Evolutionary conservation across 192 early-diverging fungal genomes (phyloP), one percentile per base, ranked within the genome.

Genomic region (Coemansia sp.): DNA sequence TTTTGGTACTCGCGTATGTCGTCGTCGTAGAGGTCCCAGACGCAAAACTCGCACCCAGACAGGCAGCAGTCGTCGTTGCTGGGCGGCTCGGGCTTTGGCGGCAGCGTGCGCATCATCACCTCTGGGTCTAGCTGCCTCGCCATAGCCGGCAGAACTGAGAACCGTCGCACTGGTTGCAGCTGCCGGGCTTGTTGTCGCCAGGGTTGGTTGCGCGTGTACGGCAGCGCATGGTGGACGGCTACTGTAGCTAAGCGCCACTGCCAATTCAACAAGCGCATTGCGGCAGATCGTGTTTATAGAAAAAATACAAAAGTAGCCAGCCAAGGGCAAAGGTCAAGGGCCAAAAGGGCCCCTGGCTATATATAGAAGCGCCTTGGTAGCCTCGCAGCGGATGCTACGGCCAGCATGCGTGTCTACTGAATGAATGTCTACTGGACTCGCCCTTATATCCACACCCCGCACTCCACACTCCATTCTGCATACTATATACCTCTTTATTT

Each of bases 11-110:
- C 74, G 56, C 65, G 71, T 70, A 83, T 83, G 45, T 83, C 80
- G 46, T 83, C 74, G 49, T 83, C 75, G 39, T 83, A 83, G 36
- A 83, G 62, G 43, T 83, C 80, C 80, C 80, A 83, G 56, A 83
- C 80, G 53, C 80, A 83, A 61, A 64, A 77, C 60, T 76, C 80
- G 64, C 80, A 83, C 36, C 80, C 75, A 2, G 77, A 74, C 64
- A 71, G 66, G 35, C 77, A 80, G 65, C 77, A 80, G 45, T 74
- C 71, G 15, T 71, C 72, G 19, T 71, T 69, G 62, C 60, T 59
- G n/a, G 77, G 77, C 17, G 77, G 72, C 62, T 80, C 77, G 19
- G 77, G 77, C 67, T 80, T 80, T 42, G 77, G 77, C 46, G 77
- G 77, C 56, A 80, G 60, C 19, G 60, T 63, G 8, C 64, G 57